Base-by-base conservation (phyloP, 495 filamentous ascomycete genomes). In the Terfezia claveryi region DNA sequence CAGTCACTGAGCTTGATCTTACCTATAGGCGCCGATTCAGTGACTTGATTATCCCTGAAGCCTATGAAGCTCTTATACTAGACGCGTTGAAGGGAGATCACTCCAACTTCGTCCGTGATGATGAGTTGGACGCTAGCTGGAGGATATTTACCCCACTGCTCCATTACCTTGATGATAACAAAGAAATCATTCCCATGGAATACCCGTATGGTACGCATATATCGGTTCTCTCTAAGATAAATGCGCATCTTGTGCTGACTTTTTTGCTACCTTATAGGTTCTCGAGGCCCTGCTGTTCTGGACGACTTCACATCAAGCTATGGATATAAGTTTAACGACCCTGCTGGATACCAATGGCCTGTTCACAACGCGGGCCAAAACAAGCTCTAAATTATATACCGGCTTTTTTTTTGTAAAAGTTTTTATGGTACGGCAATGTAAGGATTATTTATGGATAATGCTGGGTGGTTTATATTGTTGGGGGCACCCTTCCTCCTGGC, bases 71-170 rank as follows among this genome's bases (percentile, higher is more conserved):
- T 49, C 72, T 99, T 61, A 96, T 99, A 64, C 74, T 99, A 52
- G 92, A 99, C 66, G 88, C 91, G 56, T 75, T 99, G 58, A 99
- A 99, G 60, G 92, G 92, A 55, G 92, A 99, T 68, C 92, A 96
- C 76, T 95, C 88, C 69, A 99, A 99, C 80, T 99, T 99, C 70
- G 92, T 99, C 57, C 80, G 92, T 72, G 92, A 99, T 64, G 92
- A 99, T 66, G 92, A 99, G 71, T 74, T 99, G 17, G 92, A 99
- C 65, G 87, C 92, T 54, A 89, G 83, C 73, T 99, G 92, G 92
- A 86, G 87, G 66, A 92, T 99, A 68, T 99, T 99, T 72, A 88
- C 86, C 7, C 92, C 92, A 55, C 78, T 99, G 41, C 74, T 99
- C 63, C 92, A 96, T 71, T 99, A 99, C 71, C 76, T 99, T 38